Base-by-base conservation (phyloP, 2,329 filamentous ascomycete genomes). In the Trichoderma koningiopsis region DNA sequence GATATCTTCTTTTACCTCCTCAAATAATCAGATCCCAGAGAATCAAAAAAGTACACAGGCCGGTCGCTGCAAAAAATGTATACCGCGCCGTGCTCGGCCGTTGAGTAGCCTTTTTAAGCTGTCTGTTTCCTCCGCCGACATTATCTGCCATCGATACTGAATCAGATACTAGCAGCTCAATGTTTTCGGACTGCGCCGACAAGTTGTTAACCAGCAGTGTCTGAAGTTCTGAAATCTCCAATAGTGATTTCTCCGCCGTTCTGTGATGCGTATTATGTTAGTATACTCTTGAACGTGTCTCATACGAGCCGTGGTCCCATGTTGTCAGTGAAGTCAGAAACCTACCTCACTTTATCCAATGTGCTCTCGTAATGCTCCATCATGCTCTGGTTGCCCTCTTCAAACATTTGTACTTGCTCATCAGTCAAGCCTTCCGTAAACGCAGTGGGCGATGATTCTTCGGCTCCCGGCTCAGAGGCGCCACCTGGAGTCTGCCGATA, bases 171-270 rank as follows among this genome's bases (percentile, higher is more conserved):
- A 99, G 85, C 77, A 96, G 92, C 70, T 94, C 92, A 72, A 99
- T 97, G 74, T 96, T 91, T 68, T 93, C 93, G 67, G 92, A 91
- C 77, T 99, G 96, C 16, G 91, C 90, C 49, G 90, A 87, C 27
- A 99, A 86, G 77, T 97, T 97, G 75, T 88, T 89, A 52, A 96
- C 93, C 14, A 99, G 89, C 66, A 95, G 90, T 68, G 92, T 93
- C 78, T 99, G 96, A 63, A 99, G 84, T 77, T 97, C 94, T 8
- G 93, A 92, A 72, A 99, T 97, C 79, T 99, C 96, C 4, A 97
- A 80, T 6, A 99, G 86, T 0, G 94, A 97, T 78, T 92, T 93
- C 79, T 99, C 94, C 0, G 94, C 94, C 31, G 91, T 92, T 76
- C 93, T 97, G 76, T 70, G 6, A 59, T 24, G 37, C 31, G 6